Evolutionary conservation across 1,139 yeast genomes (phyloP).

Genomic region (Blastobotrys indianensis): DNA sequence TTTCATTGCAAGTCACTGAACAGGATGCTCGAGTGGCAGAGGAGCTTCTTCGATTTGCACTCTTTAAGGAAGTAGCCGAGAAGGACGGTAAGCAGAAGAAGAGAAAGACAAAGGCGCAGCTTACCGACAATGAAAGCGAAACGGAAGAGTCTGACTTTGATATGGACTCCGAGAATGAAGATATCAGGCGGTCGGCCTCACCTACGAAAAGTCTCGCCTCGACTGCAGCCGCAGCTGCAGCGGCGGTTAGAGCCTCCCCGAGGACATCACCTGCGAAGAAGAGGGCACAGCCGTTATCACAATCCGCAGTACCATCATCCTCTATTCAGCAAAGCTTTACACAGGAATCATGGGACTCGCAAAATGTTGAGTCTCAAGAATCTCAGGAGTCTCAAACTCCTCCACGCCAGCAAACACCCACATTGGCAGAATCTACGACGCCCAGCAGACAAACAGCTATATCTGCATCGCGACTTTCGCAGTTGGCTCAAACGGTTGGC

Average conservation of each 20-base stretch:
- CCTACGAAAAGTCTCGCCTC: conserved; percentile 3
- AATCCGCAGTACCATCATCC: conserved; percentile 14
- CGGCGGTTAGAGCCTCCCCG: conserved; percentile 2
- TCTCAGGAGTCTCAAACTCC: conserved; percentile 10
- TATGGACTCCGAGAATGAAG: not conserved
- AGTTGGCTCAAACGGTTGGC: conserved; percentile 32
- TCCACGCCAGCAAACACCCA: conserved; percentile 11
- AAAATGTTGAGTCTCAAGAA: conserved; percentile 14
- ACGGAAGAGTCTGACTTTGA: conserved; percentile 26
- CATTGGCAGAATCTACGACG: conserved; percentile 18
- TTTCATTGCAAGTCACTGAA: conserved; percentile 66
- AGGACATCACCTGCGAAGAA: conserved; percentile 5
- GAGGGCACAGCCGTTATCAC: conserved; percentile 11
- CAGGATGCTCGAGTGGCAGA: conserved; percentile 86
- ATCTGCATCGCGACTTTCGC: conserved; percentile 30
- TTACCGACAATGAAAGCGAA: conserved; percentile 26
- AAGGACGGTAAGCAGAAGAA: conserved; percentile 26
- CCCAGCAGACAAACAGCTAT: conserved; percentile 24
- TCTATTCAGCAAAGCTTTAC: conserved; percentile 19
- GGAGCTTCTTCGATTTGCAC: conserved; percentile 73
- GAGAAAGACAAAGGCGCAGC: conserved; percentile 24
- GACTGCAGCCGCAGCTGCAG: conserved; percentile 6
- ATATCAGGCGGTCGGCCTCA: conserved; percentile 1
- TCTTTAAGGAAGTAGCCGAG: conserved; percentile 62
- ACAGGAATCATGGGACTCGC: conserved; percentile 25